Base-by-base conservation (phyloP, 164 flowering plant species). In the Umbilicus rupestris region DNA sequence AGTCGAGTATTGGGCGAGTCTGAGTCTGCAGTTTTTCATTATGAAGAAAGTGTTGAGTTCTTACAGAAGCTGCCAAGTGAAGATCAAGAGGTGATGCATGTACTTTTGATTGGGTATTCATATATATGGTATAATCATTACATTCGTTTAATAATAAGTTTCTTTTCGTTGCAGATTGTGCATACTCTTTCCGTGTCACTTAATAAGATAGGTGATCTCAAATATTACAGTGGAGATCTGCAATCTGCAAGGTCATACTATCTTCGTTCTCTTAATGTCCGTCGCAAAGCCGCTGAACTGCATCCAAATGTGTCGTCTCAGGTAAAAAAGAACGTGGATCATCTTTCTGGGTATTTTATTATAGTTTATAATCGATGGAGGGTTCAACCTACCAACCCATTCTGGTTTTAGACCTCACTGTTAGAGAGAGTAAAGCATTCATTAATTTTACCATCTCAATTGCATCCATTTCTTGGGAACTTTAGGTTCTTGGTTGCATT, bases 131-230 rank as follows among this genome's bases (percentile, higher is more conserved):
- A 33, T 33, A 26, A 3, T 9, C 16, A 5, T 19, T 2, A 9
- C n/a, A 10, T 41, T 39, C 45, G 19, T 63, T 17, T 35, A n/a
- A 20, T n/a, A 15, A 2, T 2, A 19, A 20, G 19, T 24, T 37
- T 6, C 17, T 33, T 37, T 14, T 22, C 12, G 29, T 7, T 37
- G 33, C 87, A 95, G 99, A 80, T 95, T 62, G 78, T 73, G 50
- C 99, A 92, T 74, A 90, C 99, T 5, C 87, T 95, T 41, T 95
- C 97, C 72, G 97, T 95, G 55, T 95, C 99, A 44, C 89, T 92
- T 33, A 95, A 95, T 74, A 95, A 95, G 78, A 84, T 95, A 76
- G 99, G 99, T 60, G 99, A 95, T 79, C 87, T 92, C 20, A 89
- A 90, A 74, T 95, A 92, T 66, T 88, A 92, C 73, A 91, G 77